Conservation (phyloP, 352 stramenopile species). For the Thraustotheca clavata region DNA sequence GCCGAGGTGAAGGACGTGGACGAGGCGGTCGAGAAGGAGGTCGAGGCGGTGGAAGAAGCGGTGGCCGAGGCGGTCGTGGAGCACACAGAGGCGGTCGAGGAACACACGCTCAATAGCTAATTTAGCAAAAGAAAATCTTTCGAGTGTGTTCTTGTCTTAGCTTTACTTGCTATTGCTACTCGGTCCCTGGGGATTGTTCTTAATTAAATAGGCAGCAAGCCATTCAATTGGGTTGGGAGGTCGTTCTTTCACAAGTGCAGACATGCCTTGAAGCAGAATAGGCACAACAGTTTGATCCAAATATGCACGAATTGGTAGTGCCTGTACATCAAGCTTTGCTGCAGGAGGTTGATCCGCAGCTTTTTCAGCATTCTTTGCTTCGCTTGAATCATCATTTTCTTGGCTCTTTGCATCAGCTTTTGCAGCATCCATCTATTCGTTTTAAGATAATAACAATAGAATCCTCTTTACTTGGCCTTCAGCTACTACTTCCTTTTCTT, state of each 20-base stretch:
- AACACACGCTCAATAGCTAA: background rate
- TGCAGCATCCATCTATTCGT: background rate
- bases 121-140: background rate
- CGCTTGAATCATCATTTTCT: conserved; percentile 19
- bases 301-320: conserved; percentile 95
- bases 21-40: conserved; percentile 30
- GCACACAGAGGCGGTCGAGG: conserved; percentile 4
- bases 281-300: conserved; percentile 98
- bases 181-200: conserved; percentile 92
- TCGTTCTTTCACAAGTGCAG: conserved; percentile 95
- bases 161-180: conserved; percentile 45
- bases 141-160: background rate
- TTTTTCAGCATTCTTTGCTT: conserved; percentile 56
- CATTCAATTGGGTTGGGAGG: conserved; percentile 96
- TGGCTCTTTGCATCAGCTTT: conserved; percentile 19
- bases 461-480: conserved; percentile 21
- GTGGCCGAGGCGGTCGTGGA: conserved; percentile 27
- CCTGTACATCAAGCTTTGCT: conserved; percentile 87
- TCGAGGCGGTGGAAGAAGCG: conserved; percentile 25
- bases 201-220: conserved; percentile 93
- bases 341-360: conserved; percentile 52
- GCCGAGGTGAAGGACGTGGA: conserved; percentile 28
- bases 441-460: too few species aligned
- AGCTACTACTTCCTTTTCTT: conserved; percentile 25
- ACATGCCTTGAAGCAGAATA: conserved; percentile 98